These are phyloP conservation scores for Dictyophora rubrovolvata DNA, from an alignment of 768 basidiomycete genomes.

Conservation along the genomic window DNA sequence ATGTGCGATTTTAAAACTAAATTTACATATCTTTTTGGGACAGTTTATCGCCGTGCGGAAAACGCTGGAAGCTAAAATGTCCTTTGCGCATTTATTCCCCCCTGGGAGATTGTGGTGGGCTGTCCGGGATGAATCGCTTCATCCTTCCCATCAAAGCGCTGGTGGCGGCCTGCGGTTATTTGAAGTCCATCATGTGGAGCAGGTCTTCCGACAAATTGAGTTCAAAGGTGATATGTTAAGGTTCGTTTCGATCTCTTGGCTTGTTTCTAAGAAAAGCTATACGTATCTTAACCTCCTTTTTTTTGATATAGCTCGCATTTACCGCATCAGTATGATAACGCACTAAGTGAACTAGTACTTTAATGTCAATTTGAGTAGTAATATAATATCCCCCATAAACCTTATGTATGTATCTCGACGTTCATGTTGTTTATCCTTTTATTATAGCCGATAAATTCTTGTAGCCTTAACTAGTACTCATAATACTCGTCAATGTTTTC, in stretches of 20 bases:
- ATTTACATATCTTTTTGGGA: neutral
- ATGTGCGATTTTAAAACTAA: neutral
- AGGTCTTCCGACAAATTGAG: slow-evolving; percentile 70
- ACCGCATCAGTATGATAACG: slow-evolving; percentile 72
- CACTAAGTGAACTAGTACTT: slow-evolving; percentile 48
- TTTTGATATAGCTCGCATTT: slow-evolving; percentile 47
- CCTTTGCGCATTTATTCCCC: slow-evolving; percentile 58
- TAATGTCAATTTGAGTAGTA: neutral
- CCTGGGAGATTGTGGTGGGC: slow-evolving; percentile 76
- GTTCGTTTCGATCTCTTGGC: slow-evolving; percentile 26
- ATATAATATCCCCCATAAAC: too few species aligned
- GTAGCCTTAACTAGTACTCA: too few species aligned
- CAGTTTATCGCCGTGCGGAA: slow-evolving; percentile 75
- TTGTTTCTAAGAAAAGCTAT: neutral
- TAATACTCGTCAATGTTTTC: too few species aligned
- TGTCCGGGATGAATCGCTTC: slow-evolving; percentile 60
- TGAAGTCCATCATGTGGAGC: slow-evolving; percentile 66
- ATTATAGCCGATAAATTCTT: too few species aligned
- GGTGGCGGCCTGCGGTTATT: slow-evolving; percentile 44
- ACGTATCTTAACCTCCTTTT: slow-evolving; percentile 5
- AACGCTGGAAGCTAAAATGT: slow-evolving; percentile 80
- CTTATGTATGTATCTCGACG: too few species aligned
- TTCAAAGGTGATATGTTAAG: slow-evolving; percentile 75
- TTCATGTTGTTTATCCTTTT: too few species aligned
- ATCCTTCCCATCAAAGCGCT: slow-evolving; percentile 38